phyloP scores from a whole-genome alignment of 306 rosid species.

The Quercus engelmannii region DNA sequence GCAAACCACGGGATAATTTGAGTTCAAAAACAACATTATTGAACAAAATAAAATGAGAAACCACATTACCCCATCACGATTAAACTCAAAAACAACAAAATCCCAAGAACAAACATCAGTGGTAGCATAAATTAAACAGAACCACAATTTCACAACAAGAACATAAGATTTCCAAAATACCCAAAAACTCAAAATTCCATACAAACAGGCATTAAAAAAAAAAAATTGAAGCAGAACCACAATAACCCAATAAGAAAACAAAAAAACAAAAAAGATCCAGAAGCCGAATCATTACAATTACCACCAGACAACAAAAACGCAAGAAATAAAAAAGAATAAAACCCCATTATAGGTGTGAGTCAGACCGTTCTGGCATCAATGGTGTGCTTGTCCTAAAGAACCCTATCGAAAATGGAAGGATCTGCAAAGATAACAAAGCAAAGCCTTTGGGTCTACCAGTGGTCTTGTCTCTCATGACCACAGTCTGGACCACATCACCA shows the following conservation, averaged over 20 bases:
- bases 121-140: not conserved
- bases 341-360: not conserved
- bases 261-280: not conserved
- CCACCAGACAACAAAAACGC: not conserved
- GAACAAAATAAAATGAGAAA: not conserved
- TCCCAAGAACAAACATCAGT: not conserved
- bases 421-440: constrained; percentile 82
- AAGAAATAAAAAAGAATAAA: not conserved
- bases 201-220: not conserved
- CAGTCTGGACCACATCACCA: constrained; percentile 77
- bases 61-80: not conserved
- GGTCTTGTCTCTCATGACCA: constrained; percentile 83
- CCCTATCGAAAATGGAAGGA: constrained; percentile 86
- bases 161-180: not conserved
- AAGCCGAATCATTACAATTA: not conserved
- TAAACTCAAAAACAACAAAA: not conserved
- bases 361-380: constrained; percentile 90
- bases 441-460: constrained; percentile 87
- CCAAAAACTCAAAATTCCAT: not conserved
- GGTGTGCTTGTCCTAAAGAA: constrained; percentile 80
- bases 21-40: not conserved
- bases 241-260: not conserved
- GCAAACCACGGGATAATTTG: not conserved
- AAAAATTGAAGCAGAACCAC: not conserved
- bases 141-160: not conserved